Evolutionary conservation across 495 filamentous ascomycete species (phyloP), one percentile per base, ranked within the genome.

Genomic region (Sphaerosporella brunnea): DNA sequence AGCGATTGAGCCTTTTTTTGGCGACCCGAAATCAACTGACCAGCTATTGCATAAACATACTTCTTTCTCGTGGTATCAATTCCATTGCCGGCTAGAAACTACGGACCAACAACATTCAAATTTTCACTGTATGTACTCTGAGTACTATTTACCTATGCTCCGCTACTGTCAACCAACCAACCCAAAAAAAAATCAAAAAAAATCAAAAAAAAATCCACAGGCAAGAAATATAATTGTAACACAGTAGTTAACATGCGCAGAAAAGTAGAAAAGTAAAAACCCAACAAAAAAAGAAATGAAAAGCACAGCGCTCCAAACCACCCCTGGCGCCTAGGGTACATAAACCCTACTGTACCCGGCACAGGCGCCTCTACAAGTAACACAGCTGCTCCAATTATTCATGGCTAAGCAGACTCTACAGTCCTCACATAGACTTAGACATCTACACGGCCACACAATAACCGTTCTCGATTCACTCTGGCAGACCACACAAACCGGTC

Each of bases 301-400:
- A 39, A 7, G 36, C 36, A 39, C 8, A 39, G 18, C 36, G 5
- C 11, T 39, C 36, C 36, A 39, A n/a, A 39, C 5, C 5, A n/a
- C 25, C 44, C 43, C 15, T 35, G 28, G n/a, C 26, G 8, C 7
- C 24, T 50, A 59, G 23, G 90, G 90, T 23, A 96, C 86, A 72
- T 80, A 97, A 55, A 97, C 72, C 53, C 87, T 73, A 49, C 79
- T 79, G 63, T 90, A 96, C 19, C 85, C 88, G 23, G 73, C 74
- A 20, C 94, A 81, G 51, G 88, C 80, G 51, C 80, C 73, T 41
- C 90, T 70, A 61, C 90, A 96, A 52, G 88, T 95, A 18, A 95
- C 85, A 54, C 90, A 97, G 54, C 80, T 88, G 36, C 84, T 80
- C 58, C 88, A 95, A 63, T 96, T 96, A 56, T 93, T 94, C 81